These are phyloP conservation scores for Ganoderma resinaceum DNA, from an alignment of 1,284 basidiomycete species.

Conservation along the genomic window DNA sequence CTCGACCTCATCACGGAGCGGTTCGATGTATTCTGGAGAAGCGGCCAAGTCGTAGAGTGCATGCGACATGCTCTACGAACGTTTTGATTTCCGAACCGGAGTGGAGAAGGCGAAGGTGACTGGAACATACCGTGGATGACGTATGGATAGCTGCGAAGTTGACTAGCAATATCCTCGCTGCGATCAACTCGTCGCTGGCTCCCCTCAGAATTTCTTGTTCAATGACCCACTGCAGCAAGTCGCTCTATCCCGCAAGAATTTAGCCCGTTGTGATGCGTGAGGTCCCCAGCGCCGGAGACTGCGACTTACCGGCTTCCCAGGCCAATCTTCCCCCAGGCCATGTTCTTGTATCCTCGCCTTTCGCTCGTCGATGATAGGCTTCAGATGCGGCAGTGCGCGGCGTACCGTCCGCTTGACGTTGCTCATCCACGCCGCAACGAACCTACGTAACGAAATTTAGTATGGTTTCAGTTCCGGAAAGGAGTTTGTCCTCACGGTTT, in stretches of 20 bases:
- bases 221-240: constrained; percentile 5
- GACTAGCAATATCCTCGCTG: background rate
- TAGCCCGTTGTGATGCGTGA: background rate
- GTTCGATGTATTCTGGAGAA: constrained; percentile 46
- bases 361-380: constrained; percentile 32
- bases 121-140: constrained; percentile 20
- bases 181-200: background rate
- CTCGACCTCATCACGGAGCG: constrained; percentile 49
- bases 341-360: constrained; percentile 17
- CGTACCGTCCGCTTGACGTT: background rate
- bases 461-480: no score
- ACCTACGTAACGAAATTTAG: background rate
- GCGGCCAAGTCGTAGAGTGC: constrained; percentile 50
- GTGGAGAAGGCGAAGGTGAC: constrained; percentile 39
- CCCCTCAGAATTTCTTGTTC: background rate
- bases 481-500: constrained; percentile 7
- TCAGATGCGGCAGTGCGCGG: constrained; percentile 7
- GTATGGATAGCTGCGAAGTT: constrained; percentile 14
- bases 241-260: background rate
- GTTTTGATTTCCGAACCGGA: constrained; percentile 42
- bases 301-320: constrained; percentile 33
- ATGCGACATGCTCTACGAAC: constrained; percentile 45
- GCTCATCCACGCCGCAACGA: background rate
- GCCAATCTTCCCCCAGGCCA: constrained; percentile 33
- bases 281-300: background rate